These are phyloP conservation scores for Nemania serpens DNA, from an alignment of 2,329 filamentous ascomycete genomes.

Conservation along the genomic window DNA sequence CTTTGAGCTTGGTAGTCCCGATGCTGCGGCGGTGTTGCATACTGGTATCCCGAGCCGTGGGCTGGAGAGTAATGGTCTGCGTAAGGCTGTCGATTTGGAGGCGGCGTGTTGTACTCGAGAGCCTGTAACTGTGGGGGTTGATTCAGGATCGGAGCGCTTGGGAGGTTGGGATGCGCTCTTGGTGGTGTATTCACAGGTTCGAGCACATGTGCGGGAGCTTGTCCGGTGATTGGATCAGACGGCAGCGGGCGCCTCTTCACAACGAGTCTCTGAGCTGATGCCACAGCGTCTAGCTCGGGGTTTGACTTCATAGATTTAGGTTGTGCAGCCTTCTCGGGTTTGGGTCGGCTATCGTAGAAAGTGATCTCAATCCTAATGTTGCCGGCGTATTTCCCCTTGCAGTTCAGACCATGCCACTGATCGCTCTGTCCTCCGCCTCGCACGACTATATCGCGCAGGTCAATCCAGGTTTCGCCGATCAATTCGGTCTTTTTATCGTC, in stretches of 20 bases:
- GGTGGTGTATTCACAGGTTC: constrained; percentile 54
- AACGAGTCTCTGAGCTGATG: constrained; percentile 51
- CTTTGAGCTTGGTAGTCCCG: constrained; percentile 41
- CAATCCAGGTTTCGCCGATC: constrained; percentile 92
- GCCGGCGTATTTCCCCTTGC: constrained; percentile 92
- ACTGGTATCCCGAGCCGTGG: constrained; percentile 37
- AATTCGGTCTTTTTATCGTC: constrained; percentile 98
- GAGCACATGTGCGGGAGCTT: constrained; percentile 48
- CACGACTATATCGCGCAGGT: constrained; percentile 78
- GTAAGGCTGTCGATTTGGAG: constrained; percentile 41
- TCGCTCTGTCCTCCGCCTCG: constrained; percentile 92
- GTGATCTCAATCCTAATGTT: constrained; percentile 95
- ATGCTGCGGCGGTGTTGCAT: constrained; percentile 46
- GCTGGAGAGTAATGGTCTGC: constrained; percentile 46
- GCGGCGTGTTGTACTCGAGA: constrained; percentile 55
- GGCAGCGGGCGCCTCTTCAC: constrained; percentile 86
- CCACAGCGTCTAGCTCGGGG: constrained; percentile 38
- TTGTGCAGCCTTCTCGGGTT: constrained; percentile 72
- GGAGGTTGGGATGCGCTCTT: constrained; percentile 51
- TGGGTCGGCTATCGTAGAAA: constrained; percentile 88
- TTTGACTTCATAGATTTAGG: constrained; percentile 50
- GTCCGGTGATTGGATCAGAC: constrained; percentile 70
- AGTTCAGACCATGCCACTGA: constrained; percentile 86
- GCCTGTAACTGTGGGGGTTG: constrained; percentile 57
- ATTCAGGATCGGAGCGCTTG: constrained; percentile 49